Evolutionary conservation across 768 basidiomycete species (phyloP), one percentile per base, ranked within the genome.

Genomic region (Suillus plorans): DNA sequence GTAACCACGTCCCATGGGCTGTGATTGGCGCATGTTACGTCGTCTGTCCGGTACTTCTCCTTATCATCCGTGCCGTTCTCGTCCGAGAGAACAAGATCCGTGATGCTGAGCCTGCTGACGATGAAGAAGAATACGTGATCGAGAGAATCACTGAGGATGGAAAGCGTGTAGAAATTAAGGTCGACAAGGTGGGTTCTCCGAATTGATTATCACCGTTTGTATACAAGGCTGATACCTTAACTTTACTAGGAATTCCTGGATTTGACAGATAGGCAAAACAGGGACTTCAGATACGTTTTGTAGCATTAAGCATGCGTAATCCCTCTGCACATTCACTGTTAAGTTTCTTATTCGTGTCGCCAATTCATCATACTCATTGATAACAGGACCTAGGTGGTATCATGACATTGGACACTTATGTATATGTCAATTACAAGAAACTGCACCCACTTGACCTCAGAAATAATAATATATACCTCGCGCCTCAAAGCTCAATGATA

Each of bases 261-360:
- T 70, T 75, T 91, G 69, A 92, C 90, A 1, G 90, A 92, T 70
- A 79, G 76, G 37, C 86, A 91, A 72, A 91, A 91, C 68, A 81
- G 85, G 12, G 88, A 90, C 61, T 91, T 89, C 75, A 80, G 90
- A 77, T 91, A 91, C 69, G 87, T 90, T 34, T 75, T 90, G 63
- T 90, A 74, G 68, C 18, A 42, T 22, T n/a, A 55, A 55, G 5
- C 34, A 55, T 20, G 31, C 20, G 5, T 34, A 20, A 55, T 34
- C 34, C 4, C 25, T 28, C 9, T 31, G 18, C 28, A 53, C 18
- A 20, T 31, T 16, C 14, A 31, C 12, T 18, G 16, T 53, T 53
- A 31, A 16, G 1, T 10, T 20, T 31, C 16, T 53, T 20, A 10
- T 31, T 53, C 18, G 9, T 31, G 9, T 34, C 9, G 5, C 52